Base-by-base conservation (phyloP, 352 stramenopile genomes). In the Globisporangium recalcitrans region DNA sequence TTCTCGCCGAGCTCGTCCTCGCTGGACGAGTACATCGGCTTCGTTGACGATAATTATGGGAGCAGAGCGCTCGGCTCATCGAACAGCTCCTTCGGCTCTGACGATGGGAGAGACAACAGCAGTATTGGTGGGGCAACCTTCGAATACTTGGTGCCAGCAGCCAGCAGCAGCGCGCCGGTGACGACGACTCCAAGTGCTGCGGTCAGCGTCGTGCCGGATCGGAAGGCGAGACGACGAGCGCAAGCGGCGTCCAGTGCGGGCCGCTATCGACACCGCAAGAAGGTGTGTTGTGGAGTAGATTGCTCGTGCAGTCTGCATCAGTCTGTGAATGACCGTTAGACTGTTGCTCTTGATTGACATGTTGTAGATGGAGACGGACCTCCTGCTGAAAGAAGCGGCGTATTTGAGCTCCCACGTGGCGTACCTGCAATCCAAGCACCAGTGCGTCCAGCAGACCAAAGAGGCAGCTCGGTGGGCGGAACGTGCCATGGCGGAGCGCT, bases 211-310 rank as follows among this genome's bases (percentile, higher is more conserved):
- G n/a, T 26, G 22, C 44, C 21, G 9, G 44, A 52, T 52, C 44
- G 21, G 19, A 52, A 52, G 14, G 10, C 44, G 8, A 52, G 44
- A 19, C 31, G 32, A 6, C 52, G 52, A 11, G 52, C 32, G 32
- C 52, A 47, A 22, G 52, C 52, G n/a, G 52, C 52, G 4, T 58
- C 52, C 52, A 58, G 52, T 27, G 22, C 52, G 10, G 26, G 32
- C 4, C 52, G 52, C 21, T 48, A 58, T 32, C 52, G 52, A 1
- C 52, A 48, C 19, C 52, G 52, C n/a, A 46, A 58, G 32, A 58
- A 58, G 52, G 52, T 48, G 21, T 21, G 52, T 44, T 34, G 7
- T 57, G 29, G 16, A 40, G 16, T 16, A 13, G 1, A 38, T 11
- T 38, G 32, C 13, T 3, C 13, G 31, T 38, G n/a, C 32, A 38